Base-by-base conservation (phyloP, 352 stramenopile species). In the Phytophthora pini region DNA sequence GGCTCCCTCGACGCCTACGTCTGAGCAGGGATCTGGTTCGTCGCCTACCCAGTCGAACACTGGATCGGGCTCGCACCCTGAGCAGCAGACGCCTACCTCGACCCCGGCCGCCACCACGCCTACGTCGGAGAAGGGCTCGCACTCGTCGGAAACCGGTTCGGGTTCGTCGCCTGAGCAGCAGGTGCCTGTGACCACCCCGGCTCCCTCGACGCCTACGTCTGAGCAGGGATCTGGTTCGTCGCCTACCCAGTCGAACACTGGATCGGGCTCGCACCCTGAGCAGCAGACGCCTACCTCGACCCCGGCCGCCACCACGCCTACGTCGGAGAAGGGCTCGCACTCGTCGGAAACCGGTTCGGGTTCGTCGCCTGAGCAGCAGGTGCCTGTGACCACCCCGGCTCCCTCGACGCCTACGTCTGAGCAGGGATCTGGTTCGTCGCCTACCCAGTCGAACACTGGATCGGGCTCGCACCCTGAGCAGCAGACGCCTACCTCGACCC, bases 401-500 rank as follows among this genome's bases (percentile, higher is more conserved):
- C 43, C 15, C 3, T 56, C 63, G 1, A 65, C 34, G 0, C 49
- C 49, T 11, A 56, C 49, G 49, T 47, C 34, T 0, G 49, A 56
- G 49, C 0, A 68, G 20, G 11, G 51, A 0, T 36, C 31, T 43
- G 53, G 53, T 1, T 61, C 43, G 38, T 41, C 36, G 12, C 5
- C 36, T 12, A 40, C 10, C 9, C 29, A 38, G 31, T 22, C 15
- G 1, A 20, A 10, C n/a, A 24, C 44, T 31, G 55, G 44, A 3
- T 63, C 55, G 3, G 47, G 57, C 13, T 58, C 57, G 38, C 27
- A 43, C 34, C 38, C 57, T 15, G 44, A 43, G 49, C 39, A 66
- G 58, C 29, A 59, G 40, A 66, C 39, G 1, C 20, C 60, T 44
- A 53, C 27, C 1, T 46, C 62, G 8, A 70, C 62, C 0, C 50